Base-by-base conservation (phyloP, 2,329 filamentous ascomycete species). In the Coniochaeta pulveracea region DNA sequence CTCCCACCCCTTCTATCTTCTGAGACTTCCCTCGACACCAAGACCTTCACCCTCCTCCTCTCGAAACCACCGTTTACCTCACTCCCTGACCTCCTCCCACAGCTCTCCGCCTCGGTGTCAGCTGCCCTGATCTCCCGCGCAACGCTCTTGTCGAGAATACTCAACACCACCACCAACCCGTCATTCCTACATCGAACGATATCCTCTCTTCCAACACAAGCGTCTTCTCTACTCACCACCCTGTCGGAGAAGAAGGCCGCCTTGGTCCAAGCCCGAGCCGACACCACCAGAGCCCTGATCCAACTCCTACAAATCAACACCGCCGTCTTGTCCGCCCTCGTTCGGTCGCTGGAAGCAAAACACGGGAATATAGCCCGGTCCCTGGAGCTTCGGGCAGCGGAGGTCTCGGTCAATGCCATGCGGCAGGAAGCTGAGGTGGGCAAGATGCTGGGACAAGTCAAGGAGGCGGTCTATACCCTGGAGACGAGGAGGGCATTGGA, bases 161-260 rank as follows among this genome's bases (percentile, higher is more conserved):
- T 59, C 3, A 58, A 63, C 40, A 66, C 68, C 1, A 54, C 54
- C 11, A 70, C 64, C 1, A 71, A 71, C 48, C 57, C 68, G 1
- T 69, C 69, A 14, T 72, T 61, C 45, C 55, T 76, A n/a, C 73
- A 77, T 54, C 70, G 73, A 14, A 51, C 60, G 16, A 65, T 78
- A 32, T 57, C 70, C 1, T 53, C 58, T 12, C 55, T 80, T 3
- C 54, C 65, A 0, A 40, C 51, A 2, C 51, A 59, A 16, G 50
- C 64, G 12, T 40, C 50, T 4, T 37, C 53, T 3, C 58, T 72
- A 2, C 47, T 44, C n/a, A 21, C 47, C 10, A 39, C 51, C 4
- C 45, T 64, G 4, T 36, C 46, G 3, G 38, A 44, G 3, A 43
- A 54, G 2, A 50, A 55, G 18, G 34, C 43, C 3, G 35, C 47